Percentiles rank a stretch among this genome's conserved stretches.
Conservation (phyloP, 805 yeast genomes). For the Yarrowia keelungensis region DNA sequence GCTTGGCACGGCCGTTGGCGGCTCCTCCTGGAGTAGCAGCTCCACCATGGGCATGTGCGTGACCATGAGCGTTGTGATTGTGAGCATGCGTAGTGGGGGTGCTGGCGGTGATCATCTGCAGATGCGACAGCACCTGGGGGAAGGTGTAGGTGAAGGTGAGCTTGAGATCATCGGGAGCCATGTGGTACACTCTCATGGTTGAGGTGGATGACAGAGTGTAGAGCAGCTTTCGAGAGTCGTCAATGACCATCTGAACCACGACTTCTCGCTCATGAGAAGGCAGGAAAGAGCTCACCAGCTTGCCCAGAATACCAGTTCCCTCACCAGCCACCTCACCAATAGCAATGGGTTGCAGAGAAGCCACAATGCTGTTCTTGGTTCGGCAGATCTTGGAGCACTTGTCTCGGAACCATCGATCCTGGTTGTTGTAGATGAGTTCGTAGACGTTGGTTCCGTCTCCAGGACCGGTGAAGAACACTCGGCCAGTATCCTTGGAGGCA, state of each 20-base stretch:
- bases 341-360: conserved; percentile 45
- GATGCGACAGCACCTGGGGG: conserved; percentile 45
- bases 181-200: conserved; percentile 76
- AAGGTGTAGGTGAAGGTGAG: conserved; percentile 47
- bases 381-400: conserved; percentile 84
- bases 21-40: conserved; percentile 5
- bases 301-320: conserved; percentile 39
- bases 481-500: conserved; percentile 68
- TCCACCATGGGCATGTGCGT: conserved; percentile 6
- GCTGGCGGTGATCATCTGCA: conserved; percentile 46
- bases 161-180: conserved; percentile 55
- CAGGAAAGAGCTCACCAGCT: conserved; percentile 47
- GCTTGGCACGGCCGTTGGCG: conserved; percentile 6
- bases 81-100: conserved; percentile 15
- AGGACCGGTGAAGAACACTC: conserved; percentile 83
- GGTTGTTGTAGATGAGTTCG: conserved; percentile 83
- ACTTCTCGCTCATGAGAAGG: conserved; percentile 57
- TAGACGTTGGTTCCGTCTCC: conserved; percentile 79
- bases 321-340: conserved; percentile 33
- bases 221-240: conserved; percentile 75
- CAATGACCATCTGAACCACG: conserved; percentile 70
- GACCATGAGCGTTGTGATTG: conserved; percentile 5
- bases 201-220: conserved; percentile 86
- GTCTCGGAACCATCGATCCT: conserved; percentile 86
- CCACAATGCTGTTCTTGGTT: conserved; percentile 68